Base-by-base conservation (phyloP, 1,284 basidiomycete species). In the Xerocomus minutiporus region DNA sequence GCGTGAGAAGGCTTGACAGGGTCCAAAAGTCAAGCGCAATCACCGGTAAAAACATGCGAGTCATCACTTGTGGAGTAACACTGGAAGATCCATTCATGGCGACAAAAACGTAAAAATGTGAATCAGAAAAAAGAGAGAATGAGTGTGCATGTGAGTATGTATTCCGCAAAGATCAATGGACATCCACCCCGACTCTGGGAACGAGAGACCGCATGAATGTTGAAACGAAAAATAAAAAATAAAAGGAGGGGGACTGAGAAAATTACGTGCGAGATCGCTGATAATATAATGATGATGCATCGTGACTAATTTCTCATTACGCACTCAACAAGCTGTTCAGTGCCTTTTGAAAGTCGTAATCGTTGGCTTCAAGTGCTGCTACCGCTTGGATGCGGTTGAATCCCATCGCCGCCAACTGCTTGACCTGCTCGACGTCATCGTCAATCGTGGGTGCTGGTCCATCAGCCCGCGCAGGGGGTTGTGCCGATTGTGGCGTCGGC, bases 301-400 rank as follows among this genome's bases (percentile, higher is more conserved):
- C 29, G 15, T 51, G 17, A 38, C 49, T 25, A 3, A 34, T 42
- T 46, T 25, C 45, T 59, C 57, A 59, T 51, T 52, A 44, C 31
- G 56, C 36, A 49, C 77, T 78, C 51, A 91, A 71, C 52, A 91
- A 69, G 60, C 77, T 83, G 67, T 91, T 89, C 50, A 90, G 71
- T 25, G 90, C 88, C 58, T 76, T 79, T 63, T 77, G 82, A 35
- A 92, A 75, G 64, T 91, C 84, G 63, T 91, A 91, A 53, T 81
- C 82, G 62, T 85, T 74, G 55, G 76, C 78, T 69, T 93, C 91
- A 13, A 93, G 75, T 17, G 91, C 88, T 26, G 75, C 75, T 7
- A 93, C 78, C 0, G 88, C 87, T 66, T 91, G 84, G n/a, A 75
- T 70, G 46, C 91, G 81, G 60, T 79, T 84, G 74, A 93, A 93